Conservation (phyloP, 331 rosid genomes). For the Cydonia oblonga region DNA sequence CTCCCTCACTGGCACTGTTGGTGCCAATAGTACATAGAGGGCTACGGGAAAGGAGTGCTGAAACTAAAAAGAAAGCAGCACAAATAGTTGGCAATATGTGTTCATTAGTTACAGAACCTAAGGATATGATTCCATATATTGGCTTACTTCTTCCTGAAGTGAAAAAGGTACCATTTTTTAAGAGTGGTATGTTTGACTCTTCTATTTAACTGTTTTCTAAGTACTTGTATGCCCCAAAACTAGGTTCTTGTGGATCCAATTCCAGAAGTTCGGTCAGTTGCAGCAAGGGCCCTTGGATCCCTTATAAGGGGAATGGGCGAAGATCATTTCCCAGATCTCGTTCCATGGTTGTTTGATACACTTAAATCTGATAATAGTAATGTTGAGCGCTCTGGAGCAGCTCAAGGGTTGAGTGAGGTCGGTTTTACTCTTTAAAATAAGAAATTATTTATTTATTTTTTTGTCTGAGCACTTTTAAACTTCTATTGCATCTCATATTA, state of each 20-base stretch:
- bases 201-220: constrained; percentile 21
- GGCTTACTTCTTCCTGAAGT: constrained; percentile 97
- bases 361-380: constrained; percentile 96
- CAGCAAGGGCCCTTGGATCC: constrained; percentile 97
- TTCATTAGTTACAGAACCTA: constrained; percentile 93
- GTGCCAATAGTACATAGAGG: constrained; percentile 97
- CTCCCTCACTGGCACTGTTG: constrained; percentile 91
- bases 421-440: constrained; percentile 3
- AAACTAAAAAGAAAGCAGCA: constrained; percentile 90
- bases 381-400: constrained; percentile 99
- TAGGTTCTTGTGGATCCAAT: constrained; percentile 98
- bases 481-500: neutral
- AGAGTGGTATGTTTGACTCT: neutral
- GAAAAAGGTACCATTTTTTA: constrained; percentile 55
- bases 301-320: constrained; percentile 98
- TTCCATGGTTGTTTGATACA: constrained; percentile 88
- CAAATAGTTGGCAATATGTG: constrained; percentile 99
- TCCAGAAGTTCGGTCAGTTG: constrained; percentile 97
- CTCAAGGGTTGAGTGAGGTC: constrained; percentile 98
- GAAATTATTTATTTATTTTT: neutral
- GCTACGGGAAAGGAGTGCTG: constrained; percentile 92
- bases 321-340: constrained; percentile 94
- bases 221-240: constrained; percentile 14
- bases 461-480: neutral
- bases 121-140: constrained; percentile 94